Evolutionary conservation across 1,284 basidiomycete genomes (phyloP).

Genomic region (Omphalotus olearius): DNA sequence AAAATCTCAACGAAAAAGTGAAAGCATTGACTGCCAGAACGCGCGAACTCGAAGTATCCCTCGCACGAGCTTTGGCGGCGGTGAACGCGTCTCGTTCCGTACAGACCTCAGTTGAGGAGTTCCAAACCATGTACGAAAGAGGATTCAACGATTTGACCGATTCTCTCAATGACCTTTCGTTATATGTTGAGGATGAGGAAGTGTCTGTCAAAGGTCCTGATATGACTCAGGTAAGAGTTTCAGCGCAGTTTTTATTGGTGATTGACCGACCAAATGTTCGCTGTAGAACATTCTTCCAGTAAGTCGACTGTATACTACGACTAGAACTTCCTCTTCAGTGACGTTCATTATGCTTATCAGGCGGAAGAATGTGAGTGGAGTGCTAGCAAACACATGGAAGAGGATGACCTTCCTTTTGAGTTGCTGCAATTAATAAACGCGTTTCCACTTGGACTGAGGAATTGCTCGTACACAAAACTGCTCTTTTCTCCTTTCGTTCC

Average conservation of each 20-base stretch:
- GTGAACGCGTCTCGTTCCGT: constrained; percentile 13
- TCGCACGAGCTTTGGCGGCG: constrained; percentile 26
- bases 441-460: constrained; percentile 44
- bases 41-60: constrained; percentile 51
- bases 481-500: constrained; percentile 40
- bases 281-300: constrained; percentile 40
- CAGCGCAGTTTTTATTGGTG: background rate
- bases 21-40: constrained; percentile 42
- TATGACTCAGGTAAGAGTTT: constrained; percentile 37
- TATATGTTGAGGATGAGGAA: constrained; percentile 42
- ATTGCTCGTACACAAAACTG: constrained; percentile 30
- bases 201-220: constrained; percentile 44
- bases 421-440: constrained; percentile 41
- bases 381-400: constrained; percentile 17
- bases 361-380: constrained; percentile 21
- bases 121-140: constrained; percentile 18
- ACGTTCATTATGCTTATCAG: constrained; percentile 11
- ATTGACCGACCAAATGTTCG: constrained; percentile 27
- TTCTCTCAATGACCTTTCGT: constrained; percentile 39
- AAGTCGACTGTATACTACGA: constrained; percentile 13
- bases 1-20: constrained; percentile 42
- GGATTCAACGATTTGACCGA: constrained; percentile 27
- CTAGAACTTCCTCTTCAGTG: background rate
- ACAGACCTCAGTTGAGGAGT: constrained; percentile 8
- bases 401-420: constrained; percentile 37